A percentile compares a stretch with the other conserved stretches of the same genome.
phyloP scores from a whole-genome alignment of 495 filamentous ascomycete species.

The Hyaloscypha finlandica region DNA sequence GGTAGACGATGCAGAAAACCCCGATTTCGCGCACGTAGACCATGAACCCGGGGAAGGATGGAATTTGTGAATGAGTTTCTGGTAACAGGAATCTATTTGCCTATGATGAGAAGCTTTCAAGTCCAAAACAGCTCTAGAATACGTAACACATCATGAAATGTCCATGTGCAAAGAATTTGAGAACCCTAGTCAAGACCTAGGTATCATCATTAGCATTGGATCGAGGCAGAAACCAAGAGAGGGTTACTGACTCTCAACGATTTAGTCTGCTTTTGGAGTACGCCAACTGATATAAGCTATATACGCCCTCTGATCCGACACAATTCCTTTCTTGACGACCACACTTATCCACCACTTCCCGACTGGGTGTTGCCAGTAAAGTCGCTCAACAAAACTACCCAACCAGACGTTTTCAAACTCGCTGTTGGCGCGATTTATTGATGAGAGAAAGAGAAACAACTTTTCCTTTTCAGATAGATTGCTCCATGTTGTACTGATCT shows the following conservation, averaged over 20 bases:
- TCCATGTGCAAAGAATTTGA: too few species aligned
- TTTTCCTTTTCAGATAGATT: too few species aligned
- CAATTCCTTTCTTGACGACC: background rate
- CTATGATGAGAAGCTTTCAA: background rate
- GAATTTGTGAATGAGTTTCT: background rate
- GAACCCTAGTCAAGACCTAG: too few species aligned
- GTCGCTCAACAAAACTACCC: background rate
- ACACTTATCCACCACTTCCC: background rate
- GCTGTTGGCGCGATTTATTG: too few species aligned
- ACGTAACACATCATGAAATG: too few species aligned
- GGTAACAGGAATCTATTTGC: background rate
- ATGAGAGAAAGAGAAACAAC: too few species aligned
- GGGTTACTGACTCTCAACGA: too few species aligned
- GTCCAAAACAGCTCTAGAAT: too few species aligned
- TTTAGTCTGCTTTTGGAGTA: background rate
- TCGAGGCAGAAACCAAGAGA: too few species aligned
- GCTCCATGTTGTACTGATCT: too few species aligned
- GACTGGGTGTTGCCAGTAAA: background rate
- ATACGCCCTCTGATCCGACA: background rate
- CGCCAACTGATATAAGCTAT: background rate
- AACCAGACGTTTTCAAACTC: too few species aligned
- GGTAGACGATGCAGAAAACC: slow-evolving; percentile 47
- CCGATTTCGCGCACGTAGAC: slow-evolving; percentile 38
- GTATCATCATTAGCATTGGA: too few species aligned
- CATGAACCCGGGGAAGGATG: background rate